phyloP scores from a whole-genome alignment of 495 filamentous ascomycete species.

The Lasiosphaeria miniovina region DNA sequence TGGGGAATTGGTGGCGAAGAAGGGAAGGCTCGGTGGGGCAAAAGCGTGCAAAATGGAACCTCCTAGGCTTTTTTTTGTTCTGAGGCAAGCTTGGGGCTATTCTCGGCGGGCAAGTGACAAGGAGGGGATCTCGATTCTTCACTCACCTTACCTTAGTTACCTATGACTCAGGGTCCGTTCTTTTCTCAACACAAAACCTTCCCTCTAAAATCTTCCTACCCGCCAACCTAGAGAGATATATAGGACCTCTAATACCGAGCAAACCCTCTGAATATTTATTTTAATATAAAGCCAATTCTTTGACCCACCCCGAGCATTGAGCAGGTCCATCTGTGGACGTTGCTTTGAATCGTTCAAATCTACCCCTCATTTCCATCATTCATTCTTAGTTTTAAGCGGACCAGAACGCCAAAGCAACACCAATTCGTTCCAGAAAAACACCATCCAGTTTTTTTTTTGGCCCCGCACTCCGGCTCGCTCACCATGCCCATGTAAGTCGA shows the following conservation, averaged over 20 bases:
- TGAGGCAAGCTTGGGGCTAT: background rate
- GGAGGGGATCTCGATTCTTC: background rate
- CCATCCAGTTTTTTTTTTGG: constrained; percentile 7
- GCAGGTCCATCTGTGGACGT: no score
- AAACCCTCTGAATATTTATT: background rate
- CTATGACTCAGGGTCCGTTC: constrained; percentile 1
- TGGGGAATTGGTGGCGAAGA: constrained; percentile 1
- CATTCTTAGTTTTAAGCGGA: constrained; percentile 7
- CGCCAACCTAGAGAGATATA: background rate
- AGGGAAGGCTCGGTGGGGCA: background rate
- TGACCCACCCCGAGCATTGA: no score
- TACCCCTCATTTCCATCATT: constrained; percentile 10
- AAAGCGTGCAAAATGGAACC: background rate
- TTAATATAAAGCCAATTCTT: no score
- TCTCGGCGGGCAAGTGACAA: background rate
- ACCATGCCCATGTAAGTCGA: constrained; percentile 39
- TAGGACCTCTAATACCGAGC: background rate
- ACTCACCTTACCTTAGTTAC: no score
- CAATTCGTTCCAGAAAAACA: background rate
- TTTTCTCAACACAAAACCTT: background rate
- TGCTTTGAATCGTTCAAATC: background rate
- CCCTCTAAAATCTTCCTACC: background rate
- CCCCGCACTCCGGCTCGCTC: constrained; percentile 2
- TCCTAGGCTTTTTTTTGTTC: background rate
- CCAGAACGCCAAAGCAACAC: background rate